Evolutionary conservation across 805 yeast genomes (phyloP), one percentile per base, ranked within the genome.

Genomic region (Barnettozyma salicaria): DNA sequence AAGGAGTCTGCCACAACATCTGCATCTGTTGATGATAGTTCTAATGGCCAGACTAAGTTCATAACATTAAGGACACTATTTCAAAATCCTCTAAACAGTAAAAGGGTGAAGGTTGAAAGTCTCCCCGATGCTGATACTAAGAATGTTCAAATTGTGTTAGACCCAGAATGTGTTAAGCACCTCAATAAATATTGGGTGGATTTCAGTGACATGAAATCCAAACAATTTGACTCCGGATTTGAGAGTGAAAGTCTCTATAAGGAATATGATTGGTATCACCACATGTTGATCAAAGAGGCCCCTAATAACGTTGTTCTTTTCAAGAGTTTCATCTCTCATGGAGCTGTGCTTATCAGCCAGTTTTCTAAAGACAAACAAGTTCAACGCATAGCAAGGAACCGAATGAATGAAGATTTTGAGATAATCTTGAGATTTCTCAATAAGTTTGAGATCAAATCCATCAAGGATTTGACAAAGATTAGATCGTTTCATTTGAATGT

Each of bases 341-440:
- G 55, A 30, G 49, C 55, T n/a, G 44, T 45, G 4, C n/a, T 47
- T 3, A 14, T 53, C 3, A 14, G 26, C 2, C 48, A 49, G 12
- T 39, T 44, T 24, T 29, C 44, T 4, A 19, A 35, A 4, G 32
- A 42, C 19, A 19, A 32, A 13, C 36, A 42, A 12, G 48, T 39
- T 5, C 41, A 18, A 19, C 30, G 40, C 2, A n/a, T 39, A 3
- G 50, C 53, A 2, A 30, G 30, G 17, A 32, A 26, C 6, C 35
- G 32, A 8, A 8, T 45, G 26, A 39, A 43, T n/a, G 47, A 49
- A 33, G 55, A 52, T 30, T 50, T 47, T 36, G 56, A 52, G 30
- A 44, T 53, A 13, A 42, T 46, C 2, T 27, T 53, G 27, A 48
- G 56, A 40, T 53, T 47, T 23, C 30, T 53, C 30, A 50, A 53